Evolutionary conservation across 78 protist genomes (phyloP).

Genomic region (Diacronema lutheri): DNA sequence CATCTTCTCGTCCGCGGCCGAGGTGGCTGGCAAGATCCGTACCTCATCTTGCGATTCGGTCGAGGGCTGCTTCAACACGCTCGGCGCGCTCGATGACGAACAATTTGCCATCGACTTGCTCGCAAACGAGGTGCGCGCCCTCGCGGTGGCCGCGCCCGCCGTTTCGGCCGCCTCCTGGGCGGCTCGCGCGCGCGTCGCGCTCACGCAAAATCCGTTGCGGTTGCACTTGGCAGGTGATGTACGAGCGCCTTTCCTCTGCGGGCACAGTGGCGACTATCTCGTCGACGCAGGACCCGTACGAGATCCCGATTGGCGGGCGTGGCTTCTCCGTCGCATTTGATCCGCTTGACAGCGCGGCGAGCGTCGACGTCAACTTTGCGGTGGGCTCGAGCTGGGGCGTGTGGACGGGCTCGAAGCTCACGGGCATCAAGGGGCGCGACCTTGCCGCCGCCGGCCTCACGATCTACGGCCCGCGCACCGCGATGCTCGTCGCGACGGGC

Average conservation of each 20-base stretch:
- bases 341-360: constrained; percentile 11
- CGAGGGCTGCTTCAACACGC: constrained; percentile 21
- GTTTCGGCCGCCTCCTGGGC: too few species aligned
- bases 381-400: constrained; percentile 28
- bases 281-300: background rate
- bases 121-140: constrained; percentile 7
- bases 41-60: constrained; percentile 22
- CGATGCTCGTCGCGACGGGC: background rate
- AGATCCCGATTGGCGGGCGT: background rate
- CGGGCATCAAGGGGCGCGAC: background rate
- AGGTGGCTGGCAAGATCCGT: background rate
- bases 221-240: constrained; percentile 1
- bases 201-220: too few species aligned
- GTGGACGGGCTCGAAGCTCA: background rate
- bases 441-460: background rate
- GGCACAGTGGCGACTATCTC: background rate
- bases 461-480: constrained; percentile 27
- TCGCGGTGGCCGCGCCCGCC: too few species aligned
- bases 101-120: constrained; percentile 28
- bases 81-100: constrained; percentile 2
- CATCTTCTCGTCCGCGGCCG: too few species aligned
- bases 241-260: background rate
- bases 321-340: background rate
- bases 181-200: too few species aligned
- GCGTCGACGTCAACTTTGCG: constrained; percentile 31